Evolutionary conservation across 306 rosid genomes (phyloP).

Genomic region (Dryas drummondii): DNA sequence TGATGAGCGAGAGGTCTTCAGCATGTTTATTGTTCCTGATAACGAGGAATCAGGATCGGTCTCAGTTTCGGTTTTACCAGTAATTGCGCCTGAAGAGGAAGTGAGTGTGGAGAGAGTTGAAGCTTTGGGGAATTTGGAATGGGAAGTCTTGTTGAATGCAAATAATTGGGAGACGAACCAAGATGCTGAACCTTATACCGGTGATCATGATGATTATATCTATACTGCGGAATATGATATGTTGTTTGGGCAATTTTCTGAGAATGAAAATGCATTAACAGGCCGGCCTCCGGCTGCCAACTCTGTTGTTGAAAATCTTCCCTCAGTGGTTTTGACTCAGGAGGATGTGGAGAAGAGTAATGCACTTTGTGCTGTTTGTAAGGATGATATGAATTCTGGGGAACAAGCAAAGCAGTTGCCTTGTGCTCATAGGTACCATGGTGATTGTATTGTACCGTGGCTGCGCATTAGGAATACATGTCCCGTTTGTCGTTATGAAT

Average conservation of each 20-base stretch:
- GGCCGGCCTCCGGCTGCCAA: slow-evolving; percentile 69
- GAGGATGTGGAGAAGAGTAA: slow-evolving; percentile 48
- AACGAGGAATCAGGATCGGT: slow-evolving; percentile 33
- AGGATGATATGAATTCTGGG: slow-evolving; percentile 54
- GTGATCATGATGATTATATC: slow-evolving; percentile 58
- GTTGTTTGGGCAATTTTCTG: slow-evolving; percentile 69
- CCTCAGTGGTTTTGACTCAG: slow-evolving; percentile 39
- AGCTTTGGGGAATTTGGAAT: slow-evolving; percentile 49
- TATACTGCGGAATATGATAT: slow-evolving; percentile 65
- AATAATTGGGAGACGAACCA: slow-evolving; percentile 40
- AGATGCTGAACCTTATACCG: slow-evolving; percentile 45
- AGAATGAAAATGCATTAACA: slow-evolving; percentile 36
- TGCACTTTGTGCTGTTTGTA: slow-evolving; percentile 71
- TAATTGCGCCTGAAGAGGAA: slow-evolving; percentile 33
- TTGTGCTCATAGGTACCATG: slow-evolving; percentile 72
- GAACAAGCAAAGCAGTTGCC: slow-evolving; percentile 63
- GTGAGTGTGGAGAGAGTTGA: slow-evolving; percentile 29
- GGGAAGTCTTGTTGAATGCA: slow-evolving; percentile 62
- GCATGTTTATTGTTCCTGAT: slow-evolving; percentile 40
- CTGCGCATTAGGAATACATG: slow-evolving; percentile 79
- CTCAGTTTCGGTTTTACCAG: slow-evolving; percentile 19
- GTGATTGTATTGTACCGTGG: slow-evolving; percentile 82
- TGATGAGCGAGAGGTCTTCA: slow-evolving; percentile 62
- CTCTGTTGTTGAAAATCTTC: slow-evolving; percentile 48
- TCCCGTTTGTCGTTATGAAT: slow-evolving; percentile 82